A percentile compares a stretch with the other conserved stretches of the same genome.
Evolutionary conservation across 495 filamentous ascomycete genomes (phyloP).

Genomic region (Penicillium roqueforti): DNA sequence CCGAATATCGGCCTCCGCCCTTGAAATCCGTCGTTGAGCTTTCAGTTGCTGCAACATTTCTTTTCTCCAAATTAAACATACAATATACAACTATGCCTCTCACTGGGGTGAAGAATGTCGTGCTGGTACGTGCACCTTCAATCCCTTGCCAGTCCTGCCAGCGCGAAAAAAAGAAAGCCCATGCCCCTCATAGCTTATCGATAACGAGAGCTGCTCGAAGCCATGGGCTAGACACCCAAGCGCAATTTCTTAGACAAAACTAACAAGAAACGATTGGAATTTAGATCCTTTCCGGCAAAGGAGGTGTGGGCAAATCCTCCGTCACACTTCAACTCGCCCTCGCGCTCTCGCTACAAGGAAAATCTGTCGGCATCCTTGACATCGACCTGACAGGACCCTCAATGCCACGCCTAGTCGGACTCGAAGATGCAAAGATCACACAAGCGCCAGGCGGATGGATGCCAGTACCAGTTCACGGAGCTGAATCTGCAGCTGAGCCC

Average conservation of each 20-base stretch:
- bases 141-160: conserved; percentile 10
- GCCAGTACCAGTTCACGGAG: conserved; percentile 73
- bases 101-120: conserved; percentile 50
- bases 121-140: conserved; percentile 35
- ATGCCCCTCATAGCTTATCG: conserved; percentile 34
- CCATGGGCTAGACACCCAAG: background rate
- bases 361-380: conserved; percentile 91
- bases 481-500: conserved; percentile 15
- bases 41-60: background rate
- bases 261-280: background rate
- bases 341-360: conserved; percentile 75
- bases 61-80: background rate
- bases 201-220: conserved; percentile 27
- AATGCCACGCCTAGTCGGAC: conserved; percentile 87
- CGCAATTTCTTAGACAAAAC: background rate
- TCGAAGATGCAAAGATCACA: conserved; percentile 83
- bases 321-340: conserved; percentile 93
- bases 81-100: conserved; percentile 38
- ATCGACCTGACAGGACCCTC: conserved; percentile 94
- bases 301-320: conserved; percentile 96
- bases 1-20: conserved; percentile 33
- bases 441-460: conserved; percentile 88
- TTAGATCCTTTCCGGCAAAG: conserved; percentile 88
- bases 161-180: background rate
- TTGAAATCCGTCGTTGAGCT: conserved; percentile 7